Evolutionary conservation across 225 moss, liverwort and hornwort genomes (phyloP).

Genomic region (Sphagnum tenellum): DNA sequence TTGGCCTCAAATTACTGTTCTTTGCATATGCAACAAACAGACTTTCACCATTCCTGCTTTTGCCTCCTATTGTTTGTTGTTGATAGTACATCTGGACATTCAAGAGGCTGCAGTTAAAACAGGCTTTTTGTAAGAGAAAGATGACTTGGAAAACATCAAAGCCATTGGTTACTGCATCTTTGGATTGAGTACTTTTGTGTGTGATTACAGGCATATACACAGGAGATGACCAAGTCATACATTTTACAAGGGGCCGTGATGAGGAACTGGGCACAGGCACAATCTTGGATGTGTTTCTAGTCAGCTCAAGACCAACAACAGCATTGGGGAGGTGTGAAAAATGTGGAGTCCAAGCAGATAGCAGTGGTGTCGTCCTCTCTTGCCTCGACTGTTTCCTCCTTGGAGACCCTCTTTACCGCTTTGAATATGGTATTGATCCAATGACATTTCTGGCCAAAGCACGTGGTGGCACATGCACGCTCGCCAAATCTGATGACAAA

Average conservation of each 20-base stretch:
- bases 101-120: too few relatives aligned
- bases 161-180: too few relatives aligned
- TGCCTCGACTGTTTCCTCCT: conserved; percentile 80
- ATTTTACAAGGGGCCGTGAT: conserved; percentile 91
- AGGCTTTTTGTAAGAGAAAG: too few relatives aligned
- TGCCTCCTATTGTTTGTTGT: too few relatives aligned
- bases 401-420: conserved; percentile 72
- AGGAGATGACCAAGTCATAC: conserved; percentile 66
- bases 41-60: too few relatives aligned
- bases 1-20: too few relatives aligned
- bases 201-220: conserved; percentile 39
- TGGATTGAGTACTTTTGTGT: not conserved
- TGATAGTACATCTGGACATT: too few relatives aligned
- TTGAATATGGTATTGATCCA: conserved; percentile 66
- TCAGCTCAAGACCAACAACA: conserved; percentile 69
- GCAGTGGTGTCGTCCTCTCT: conserved; percentile 70
- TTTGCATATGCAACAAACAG: too few relatives aligned
- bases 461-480: conserved; percentile 88
- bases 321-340: conserved; percentile 37
- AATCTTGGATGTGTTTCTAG: conserved; percentile 52
- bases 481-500: conserved; percentile 60
- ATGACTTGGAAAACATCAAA: too few relatives aligned
- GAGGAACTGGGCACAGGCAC: conserved; percentile 87
- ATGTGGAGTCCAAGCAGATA: conserved; percentile 67
- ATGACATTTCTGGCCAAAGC: conserved; percentile 79